A percentile compares a stretch with the other conserved stretches of the same genome.
Evolutionary conservation across 2,329 filamentous ascomycete species (phyloP).

Genomic region (Lizonia empirigonia): DNA sequence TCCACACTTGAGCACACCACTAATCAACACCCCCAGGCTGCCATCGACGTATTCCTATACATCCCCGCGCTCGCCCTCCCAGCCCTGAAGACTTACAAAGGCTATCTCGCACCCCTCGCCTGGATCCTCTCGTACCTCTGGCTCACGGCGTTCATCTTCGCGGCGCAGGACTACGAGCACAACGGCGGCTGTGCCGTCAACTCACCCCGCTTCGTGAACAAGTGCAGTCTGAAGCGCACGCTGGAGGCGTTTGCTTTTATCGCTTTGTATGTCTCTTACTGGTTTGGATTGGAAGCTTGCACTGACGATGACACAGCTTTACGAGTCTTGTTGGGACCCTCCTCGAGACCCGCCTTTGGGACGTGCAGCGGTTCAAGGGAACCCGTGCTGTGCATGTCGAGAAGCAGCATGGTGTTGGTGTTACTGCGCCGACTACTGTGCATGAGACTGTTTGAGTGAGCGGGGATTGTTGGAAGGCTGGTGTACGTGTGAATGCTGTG

Average conservation of each 20-base stretch:
- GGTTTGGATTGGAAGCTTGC: not conserved
- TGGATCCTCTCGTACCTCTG: slow-evolving; percentile 33
- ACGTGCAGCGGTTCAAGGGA: slow-evolving; percentile 21
- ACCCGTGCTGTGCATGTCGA: not conserved
- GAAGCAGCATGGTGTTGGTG: slow-evolving; percentile 8
- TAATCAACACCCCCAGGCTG: slow-evolving; percentile 8
- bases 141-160: slow-evolving; percentile 34
- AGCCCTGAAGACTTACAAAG: slow-evolving; percentile 27
- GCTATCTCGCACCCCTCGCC: slow-evolving; percentile 25
- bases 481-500: not conserved
- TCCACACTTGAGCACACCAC: not conserved
- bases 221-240: slow-evolving; percentile 27
- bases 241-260: slow-evolving; percentile 32
- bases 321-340: slow-evolving; percentile 25
- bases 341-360: slow-evolving; percentile 26
- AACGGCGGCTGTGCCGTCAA: slow-evolving; percentile 14
- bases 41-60: slow-evolving; percentile 22
- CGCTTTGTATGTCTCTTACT: slow-evolving; percentile 26
- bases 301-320: slow-evolving; percentile 18
- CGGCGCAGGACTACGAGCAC: slow-evolving; percentile 28
- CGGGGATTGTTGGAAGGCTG: not conserved
- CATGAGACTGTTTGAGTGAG: slow-evolving; percentile 1
- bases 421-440: not conserved
- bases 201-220: slow-evolving; percentile 18
- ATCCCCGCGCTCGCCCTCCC: slow-evolving; percentile 20